Evolutionary conservation across 2,329 filamentous ascomycete species (phyloP).

Genomic region (Hypoxylon sp.): DNA sequence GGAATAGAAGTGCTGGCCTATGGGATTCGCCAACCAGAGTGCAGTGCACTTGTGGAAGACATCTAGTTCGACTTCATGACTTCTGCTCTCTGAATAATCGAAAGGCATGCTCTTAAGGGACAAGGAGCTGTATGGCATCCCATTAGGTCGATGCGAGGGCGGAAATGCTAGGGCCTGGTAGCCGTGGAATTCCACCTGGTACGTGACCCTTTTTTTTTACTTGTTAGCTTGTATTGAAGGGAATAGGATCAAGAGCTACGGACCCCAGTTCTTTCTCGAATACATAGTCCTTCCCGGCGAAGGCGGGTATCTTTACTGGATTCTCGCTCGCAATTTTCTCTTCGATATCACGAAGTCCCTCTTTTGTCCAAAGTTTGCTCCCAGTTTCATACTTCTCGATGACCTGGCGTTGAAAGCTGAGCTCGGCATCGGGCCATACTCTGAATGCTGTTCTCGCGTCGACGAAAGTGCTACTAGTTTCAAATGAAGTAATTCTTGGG

Average conservation of each 20-base stretch:
- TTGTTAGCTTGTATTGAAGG: conserved; percentile 13
- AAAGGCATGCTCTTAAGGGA: conserved; percentile 9
- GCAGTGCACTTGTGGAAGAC: conserved; percentile 12
- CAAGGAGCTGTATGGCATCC: conserved; percentile 28
- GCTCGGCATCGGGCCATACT: conserved; percentile 27
- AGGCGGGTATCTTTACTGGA: conserved; percentile 12
- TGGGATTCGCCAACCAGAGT: conserved; percentile 16
- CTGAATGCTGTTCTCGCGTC: conserved; percentile 1
- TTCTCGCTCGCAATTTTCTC: not conserved
- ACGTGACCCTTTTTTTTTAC: not conserved
- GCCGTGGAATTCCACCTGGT: conserved; percentile 34
- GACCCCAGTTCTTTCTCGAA: conserved; percentile 28
- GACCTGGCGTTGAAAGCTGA: conserved; percentile 33
- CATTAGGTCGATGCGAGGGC: conserved; percentile 7
- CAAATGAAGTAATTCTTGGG: not conserved
- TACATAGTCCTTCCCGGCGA: conserved; percentile 7
- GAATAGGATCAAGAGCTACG: not conserved
- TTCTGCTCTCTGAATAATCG: conserved; percentile 3
- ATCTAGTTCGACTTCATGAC: not conserved
- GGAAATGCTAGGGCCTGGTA: conserved; percentile 33
- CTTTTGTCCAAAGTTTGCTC: conserved; percentile 34
- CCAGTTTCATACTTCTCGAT: conserved; percentile 38
- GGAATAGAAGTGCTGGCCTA: conserved; percentile 22
- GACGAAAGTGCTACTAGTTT: not conserved
- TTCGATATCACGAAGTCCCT: conserved; percentile 23